Evolutionary conservation across 2,329 filamentous ascomycete genomes (phyloP).

Genomic region (Aureobasidium sp.): DNA sequence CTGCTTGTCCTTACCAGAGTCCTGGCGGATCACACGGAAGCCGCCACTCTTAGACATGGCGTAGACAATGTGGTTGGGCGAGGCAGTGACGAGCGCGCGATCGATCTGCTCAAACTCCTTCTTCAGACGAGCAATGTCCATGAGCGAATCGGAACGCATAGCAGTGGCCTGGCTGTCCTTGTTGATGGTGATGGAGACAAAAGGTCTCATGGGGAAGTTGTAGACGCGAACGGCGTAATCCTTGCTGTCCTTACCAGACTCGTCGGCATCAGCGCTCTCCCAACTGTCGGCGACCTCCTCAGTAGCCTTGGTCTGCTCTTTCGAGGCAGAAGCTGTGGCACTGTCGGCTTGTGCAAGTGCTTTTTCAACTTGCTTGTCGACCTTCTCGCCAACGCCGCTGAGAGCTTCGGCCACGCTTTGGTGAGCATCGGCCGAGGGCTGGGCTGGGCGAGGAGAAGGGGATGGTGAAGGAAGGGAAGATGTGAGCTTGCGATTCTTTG

Average conservation of each 20-base stretch:
- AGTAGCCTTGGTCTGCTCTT: constrained; percentile 45
- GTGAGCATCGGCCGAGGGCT: constrained; percentile 14
- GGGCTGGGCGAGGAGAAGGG: constrained; percentile 18
- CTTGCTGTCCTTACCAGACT: constrained; percentile 60
- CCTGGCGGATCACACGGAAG: constrained; percentile 86
- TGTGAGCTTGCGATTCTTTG: constrained; percentile 33
- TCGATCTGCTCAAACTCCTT: constrained; percentile 98
- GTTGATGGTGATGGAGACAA: constrained; percentile 77
- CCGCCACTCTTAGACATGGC: constrained; percentile 86
- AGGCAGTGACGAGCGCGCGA: constrained; percentile 83
- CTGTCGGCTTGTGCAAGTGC: constrained; percentile 52
- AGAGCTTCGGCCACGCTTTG: constrained; percentile 62
- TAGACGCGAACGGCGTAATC: constrained; percentile 64
- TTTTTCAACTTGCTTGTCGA: constrained; percentile 57
- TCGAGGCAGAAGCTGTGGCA: constrained; percentile 30
- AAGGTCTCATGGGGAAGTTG: constrained; percentile 95
- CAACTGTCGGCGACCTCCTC: constrained; percentile 70
- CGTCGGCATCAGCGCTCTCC: constrained; percentile 77
- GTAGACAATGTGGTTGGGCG: constrained; percentile 86
- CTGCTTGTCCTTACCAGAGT: constrained; percentile 85
- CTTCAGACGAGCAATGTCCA: constrained; percentile 90
- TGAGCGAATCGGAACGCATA: constrained; percentile 72
- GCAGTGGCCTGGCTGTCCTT: constrained; percentile 49
- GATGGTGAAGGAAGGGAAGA: constrained; percentile 19
- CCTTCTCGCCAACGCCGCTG: constrained; percentile 55